Conservation (phyloP, 129 eudicot genomes). For the Pulicaria dysenterica region DNA sequence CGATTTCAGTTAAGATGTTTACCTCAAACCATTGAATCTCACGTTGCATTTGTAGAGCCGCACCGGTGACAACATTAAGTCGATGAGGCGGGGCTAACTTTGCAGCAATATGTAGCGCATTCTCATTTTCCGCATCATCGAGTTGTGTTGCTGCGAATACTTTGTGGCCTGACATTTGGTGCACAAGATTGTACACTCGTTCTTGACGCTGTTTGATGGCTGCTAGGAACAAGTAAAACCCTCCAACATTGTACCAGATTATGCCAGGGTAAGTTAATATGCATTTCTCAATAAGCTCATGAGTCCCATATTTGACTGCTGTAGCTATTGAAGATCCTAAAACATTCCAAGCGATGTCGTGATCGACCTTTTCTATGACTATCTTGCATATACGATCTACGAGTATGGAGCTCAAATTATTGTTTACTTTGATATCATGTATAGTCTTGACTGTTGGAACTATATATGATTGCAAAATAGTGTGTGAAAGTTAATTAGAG, state of each 20-base stretch:
- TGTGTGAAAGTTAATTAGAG: neutral
- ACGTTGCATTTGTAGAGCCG: constrained; percentile 46
- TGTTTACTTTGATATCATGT: constrained; percentile 11
- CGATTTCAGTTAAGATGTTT: too few relatives aligned
- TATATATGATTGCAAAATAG: neutral
- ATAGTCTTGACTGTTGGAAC: neutral
- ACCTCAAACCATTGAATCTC: constrained; percentile 26
- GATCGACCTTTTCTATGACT: neutral
- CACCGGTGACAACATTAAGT: constrained; percentile 39
- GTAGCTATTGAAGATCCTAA: neutral
- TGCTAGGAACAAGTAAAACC: neutral
- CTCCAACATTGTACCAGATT: neutral
- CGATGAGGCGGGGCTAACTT: constrained; percentile 35
- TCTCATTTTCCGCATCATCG: neutral
- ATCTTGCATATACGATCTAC: constrained; percentile 4
- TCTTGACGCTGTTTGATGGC: constrained; percentile 12
- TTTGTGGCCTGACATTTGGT: neutral
- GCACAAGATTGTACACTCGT: constrained; percentile 19
- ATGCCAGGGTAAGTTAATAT: constrained; percentile 3
- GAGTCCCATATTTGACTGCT: neutral
- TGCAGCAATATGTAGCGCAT: constrained; percentile 47
- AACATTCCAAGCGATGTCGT: neutral
- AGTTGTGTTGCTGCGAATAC: neutral
- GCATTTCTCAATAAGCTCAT: constrained; percentile 14
- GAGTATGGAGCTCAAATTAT: neutral